Evolutionary conservation across 148 eudicot genomes (phyloP).

Genomic region (Chenopodium quinoa): DNA sequence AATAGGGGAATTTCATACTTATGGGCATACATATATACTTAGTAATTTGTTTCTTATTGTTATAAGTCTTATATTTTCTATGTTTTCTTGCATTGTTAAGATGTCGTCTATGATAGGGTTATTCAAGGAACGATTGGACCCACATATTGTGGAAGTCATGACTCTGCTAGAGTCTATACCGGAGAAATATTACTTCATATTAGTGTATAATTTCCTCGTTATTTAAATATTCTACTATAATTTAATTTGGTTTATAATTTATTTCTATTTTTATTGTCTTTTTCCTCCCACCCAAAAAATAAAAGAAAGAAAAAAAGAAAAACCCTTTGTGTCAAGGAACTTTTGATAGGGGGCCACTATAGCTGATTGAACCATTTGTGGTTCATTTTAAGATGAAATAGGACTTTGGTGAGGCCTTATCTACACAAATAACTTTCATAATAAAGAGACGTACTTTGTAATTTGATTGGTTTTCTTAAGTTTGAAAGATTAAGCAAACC

Average conservation of each 20-base stretch:
- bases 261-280: neutral
- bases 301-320: slow-evolving; percentile 5
- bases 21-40: neutral
- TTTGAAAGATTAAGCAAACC: slow-evolving; percentile 15
- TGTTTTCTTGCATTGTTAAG: neutral
- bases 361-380: slow-evolving; percentile 43
- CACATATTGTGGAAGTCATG: too few species aligned
- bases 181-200: neutral
- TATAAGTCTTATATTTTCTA: neutral
- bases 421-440: slow-evolving; percentile 14
- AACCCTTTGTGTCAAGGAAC: slow-evolving; percentile 19
- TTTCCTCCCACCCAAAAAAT: neutral
- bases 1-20: neutral
- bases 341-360: slow-evolving; percentile 22
- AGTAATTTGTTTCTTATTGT: neutral
- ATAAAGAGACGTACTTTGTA: slow-evolving; percentile 18
- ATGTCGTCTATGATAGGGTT: neutral
- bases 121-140: too few species aligned
- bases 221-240: neutral
- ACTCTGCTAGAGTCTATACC: neutral
- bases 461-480: slow-evolving; percentile 25
- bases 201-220: neutral
- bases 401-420: slow-evolving; percentile 32
- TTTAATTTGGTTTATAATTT: neutral
- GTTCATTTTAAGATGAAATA: slow-evolving; percentile 27